Percentiles rank a stretch among this genome's conserved stretches.
Conservation (phyloP, 108 stramenopile species). For the Nitzschia inconspicua region DNA sequence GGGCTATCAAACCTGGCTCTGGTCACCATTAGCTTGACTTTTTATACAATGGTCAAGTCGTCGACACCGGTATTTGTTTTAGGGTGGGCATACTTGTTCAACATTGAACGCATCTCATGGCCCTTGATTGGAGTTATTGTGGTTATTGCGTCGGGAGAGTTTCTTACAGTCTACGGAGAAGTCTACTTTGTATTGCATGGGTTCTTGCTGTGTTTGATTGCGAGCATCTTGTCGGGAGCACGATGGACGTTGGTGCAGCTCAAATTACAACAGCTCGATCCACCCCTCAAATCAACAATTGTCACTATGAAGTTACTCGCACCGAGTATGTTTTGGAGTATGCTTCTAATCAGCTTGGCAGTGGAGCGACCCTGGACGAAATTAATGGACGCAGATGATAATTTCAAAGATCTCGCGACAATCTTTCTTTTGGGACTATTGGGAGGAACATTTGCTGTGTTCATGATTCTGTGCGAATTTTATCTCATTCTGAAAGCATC, state of each 20-base stretch:
- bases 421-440: conserved; percentile 55
- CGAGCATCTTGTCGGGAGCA: conserved; percentile 66
- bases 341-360: conserved; percentile 60
- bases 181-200: conserved; percentile 41
- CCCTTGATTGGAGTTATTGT: conserved; percentile 60
- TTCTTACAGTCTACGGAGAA: conserved; percentile 69
- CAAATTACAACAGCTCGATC: conserved; percentile 75
- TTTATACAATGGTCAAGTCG: conserved; percentile 89
- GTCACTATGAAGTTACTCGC: conserved; percentile 78
- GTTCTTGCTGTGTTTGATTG: conserved; percentile 65
- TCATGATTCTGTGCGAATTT: conserved; percentile 88
- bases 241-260: conserved; percentile 87
- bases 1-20: conserved; percentile 80
- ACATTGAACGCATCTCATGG: conserved; percentile 76
- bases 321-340: conserved; percentile 72
- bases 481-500: conserved; percentile 77
- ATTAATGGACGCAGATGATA: conserved; percentile 31
- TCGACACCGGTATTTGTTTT: conserved; percentile 84
- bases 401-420: conserved; percentile 12
- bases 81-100: conserved; percentile 75
- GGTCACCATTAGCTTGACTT: conserved; percentile 75
- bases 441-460: conserved; percentile 76
- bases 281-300: conserved; percentile 74
- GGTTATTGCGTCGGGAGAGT: conserved; percentile 72
- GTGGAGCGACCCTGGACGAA: conserved; percentile 66